Base-by-base conservation (phyloP, 768 basidiomycete genomes). In the Lentinula lateritia region DNA sequence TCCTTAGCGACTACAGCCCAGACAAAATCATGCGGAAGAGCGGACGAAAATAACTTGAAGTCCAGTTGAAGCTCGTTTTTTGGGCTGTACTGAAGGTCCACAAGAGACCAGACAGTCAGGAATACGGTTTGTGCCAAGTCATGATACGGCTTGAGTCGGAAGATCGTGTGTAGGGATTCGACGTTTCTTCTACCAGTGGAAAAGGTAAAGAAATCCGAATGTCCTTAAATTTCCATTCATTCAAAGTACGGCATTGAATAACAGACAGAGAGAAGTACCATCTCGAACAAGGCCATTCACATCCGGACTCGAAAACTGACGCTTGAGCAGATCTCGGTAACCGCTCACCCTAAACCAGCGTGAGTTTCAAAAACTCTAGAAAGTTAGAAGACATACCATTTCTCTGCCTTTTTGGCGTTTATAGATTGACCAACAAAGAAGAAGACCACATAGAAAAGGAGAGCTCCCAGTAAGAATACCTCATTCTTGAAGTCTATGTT, bases 1-100 rank as follows among this genome's bases (percentile, higher is more conserved):
- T 88, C 84, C 76, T 95, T 97, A 38, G 83, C 80, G 32, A 94
- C 87, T 58, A 95, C 72, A 9, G 86, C 93, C 87, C 89, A 97
- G 3, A 96, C 90, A 70, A 86, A 93, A 67, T 84, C 89, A 62
- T 77, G 70, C 53, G 84, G 70, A 54, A 87, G 70, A 39, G 75
- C 72, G 58, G 74, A 76, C 63, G 80, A 66, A 39, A 78, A 74
- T 60, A 96, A 83, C 65, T 84, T 89, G 67, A 95, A 92, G 73
- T 95, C 90, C 50, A 95, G 83, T 62, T 85, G 79, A 64, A 95
- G 72, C 56, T 82, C 83, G 71, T 96, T 93, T 56, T 73, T 72
- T 20, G 86, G 86, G 6, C 75, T 77, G 72, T 89, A 92, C 39
- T 89, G 84, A 42, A 96, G 79, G 72, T 96, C 93, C 50, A 92